A percentile compares a stretch with the other conserved stretches of the same genome.
Evolutionary conservation across 2,329 filamentous ascomycete species (phyloP).

Genomic region (Sarocladium strictum): DNA sequence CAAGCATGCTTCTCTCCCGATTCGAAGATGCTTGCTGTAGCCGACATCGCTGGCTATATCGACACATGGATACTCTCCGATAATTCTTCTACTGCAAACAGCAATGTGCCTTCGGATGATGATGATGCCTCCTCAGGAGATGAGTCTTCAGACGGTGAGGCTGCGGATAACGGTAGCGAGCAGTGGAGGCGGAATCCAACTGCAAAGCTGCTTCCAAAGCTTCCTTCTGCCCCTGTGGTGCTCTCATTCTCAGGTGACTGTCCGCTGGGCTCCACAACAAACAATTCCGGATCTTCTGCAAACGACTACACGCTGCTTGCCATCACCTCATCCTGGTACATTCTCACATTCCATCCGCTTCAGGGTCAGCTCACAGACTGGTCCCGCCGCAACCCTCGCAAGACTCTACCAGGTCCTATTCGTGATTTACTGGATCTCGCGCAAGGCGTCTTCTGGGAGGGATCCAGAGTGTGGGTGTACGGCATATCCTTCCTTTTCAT

Average conservation of each 20-base stretch:
- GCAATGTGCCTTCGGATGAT: slow-evolving; percentile 25
- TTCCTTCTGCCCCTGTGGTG: slow-evolving; percentile 58
- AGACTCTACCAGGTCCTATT: slow-evolving; percentile 68
- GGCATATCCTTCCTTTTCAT: slow-evolving; percentile 84
- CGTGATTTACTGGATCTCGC: slow-evolving; percentile 69
- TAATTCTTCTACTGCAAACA: slow-evolving; percentile 18
- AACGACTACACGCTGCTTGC: slow-evolving; percentile 48
- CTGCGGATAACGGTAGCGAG: slow-evolving; percentile 33
- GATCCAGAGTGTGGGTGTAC: slow-evolving; percentile 77
- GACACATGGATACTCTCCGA: slow-evolving; percentile 74
- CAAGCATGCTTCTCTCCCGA: slow-evolving; percentile 75
- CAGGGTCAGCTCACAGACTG: slow-evolving; percentile 74
- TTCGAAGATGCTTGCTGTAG: slow-evolving; percentile 69
- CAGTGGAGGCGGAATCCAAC: slow-evolving; percentile 72
- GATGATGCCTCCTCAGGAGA: slow-evolving; percentile 28
- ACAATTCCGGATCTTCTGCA: slow-evolving; percentile 15
- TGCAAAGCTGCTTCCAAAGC: slow-evolving; percentile 61
- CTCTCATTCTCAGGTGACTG: slow-evolving; percentile 59
- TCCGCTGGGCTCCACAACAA: slow-evolving; percentile 22
- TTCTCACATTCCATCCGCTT: slow-evolving; percentile 76
- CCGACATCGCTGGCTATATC: slow-evolving; percentile 77
- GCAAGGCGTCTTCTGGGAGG: slow-evolving; percentile 82
- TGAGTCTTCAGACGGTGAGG: slow-evolving; percentile 37
- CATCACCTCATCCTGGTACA: slow-evolving; percentile 51
- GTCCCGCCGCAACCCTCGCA: slow-evolving; percentile 77